Percentiles rank a stretch among this genome's conserved stretches.
Evolutionary conservation across 257 asterid species (phyloP).

Genomic region (Plectranthus barbatus): DNA sequence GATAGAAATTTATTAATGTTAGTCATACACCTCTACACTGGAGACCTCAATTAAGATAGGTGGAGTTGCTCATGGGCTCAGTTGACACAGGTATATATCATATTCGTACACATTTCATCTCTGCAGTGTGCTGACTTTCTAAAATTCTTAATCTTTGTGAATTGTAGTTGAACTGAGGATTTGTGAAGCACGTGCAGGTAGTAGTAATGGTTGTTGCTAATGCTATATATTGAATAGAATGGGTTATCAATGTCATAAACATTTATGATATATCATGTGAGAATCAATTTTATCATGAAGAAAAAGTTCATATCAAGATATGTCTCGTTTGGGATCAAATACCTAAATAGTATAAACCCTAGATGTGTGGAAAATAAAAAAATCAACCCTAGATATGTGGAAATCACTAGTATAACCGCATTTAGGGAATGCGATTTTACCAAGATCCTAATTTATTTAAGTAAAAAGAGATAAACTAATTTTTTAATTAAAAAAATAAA

Average conservation of each 20-base stretch:
- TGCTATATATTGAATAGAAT: too few species aligned
- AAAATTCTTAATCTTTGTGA: slow-evolving; percentile 5
- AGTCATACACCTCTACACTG: slow-evolving; percentile 38
- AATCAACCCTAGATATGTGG: too few species aligned
- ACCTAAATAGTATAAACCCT: too few species aligned
- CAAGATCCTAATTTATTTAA: too few species aligned
- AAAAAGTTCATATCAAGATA: slow-evolving; percentile 35
- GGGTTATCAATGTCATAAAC: too few species aligned
- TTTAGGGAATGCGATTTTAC: too few species aligned
- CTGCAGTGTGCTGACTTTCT: background rate
- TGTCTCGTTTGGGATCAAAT: too few species aligned
- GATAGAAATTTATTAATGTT: background rate
- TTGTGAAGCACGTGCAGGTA: slow-evolving; percentile 96
- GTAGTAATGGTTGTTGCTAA: background rate
- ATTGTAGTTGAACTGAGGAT: slow-evolving; percentile 82
- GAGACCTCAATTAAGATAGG: slow-evolving; percentile 67
- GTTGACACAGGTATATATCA: slow-evolving; percentile 76
- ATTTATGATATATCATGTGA: slow-evolving; percentile 21
- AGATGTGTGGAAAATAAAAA: too few species aligned
- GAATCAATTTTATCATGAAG: slow-evolving; percentile 86
- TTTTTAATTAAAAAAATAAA: too few species aligned
- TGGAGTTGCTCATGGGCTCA: slow-evolving; percentile 84
- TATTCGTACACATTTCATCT: background rate
- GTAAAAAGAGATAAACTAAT: too few species aligned
- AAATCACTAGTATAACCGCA: too few species aligned